These are phyloP conservation scores for Hygrocybe coccinea DNA, from an alignment of 768 basidiomycete species.

Conservation along the genomic window DNA sequence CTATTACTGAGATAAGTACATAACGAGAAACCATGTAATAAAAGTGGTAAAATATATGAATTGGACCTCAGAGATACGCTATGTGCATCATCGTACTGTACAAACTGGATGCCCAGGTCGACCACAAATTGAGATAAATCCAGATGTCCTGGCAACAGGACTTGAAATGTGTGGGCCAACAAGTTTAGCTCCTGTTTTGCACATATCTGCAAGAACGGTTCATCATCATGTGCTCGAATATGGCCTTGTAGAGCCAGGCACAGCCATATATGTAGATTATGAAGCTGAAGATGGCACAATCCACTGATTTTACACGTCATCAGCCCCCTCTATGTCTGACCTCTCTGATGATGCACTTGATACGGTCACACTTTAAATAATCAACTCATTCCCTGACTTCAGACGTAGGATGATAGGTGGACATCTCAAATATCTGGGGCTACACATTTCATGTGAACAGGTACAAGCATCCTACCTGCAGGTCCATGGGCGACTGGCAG, in stretches of 20 bases:
- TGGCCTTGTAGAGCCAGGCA: constrained; percentile 17
- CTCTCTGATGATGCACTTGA: constrained; percentile 24
- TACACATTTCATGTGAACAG: constrained; percentile 16
- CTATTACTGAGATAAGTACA: no score
- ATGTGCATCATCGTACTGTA: no score
- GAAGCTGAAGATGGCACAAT: constrained; percentile 13
- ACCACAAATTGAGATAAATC: constrained; percentile 26
- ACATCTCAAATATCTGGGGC: constrained; percentile 17
- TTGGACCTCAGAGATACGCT: no score
- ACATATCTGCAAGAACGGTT: constrained; percentile 12
- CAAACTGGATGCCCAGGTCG: constrained; percentile 16
- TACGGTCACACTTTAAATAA: constrained; percentile 12
- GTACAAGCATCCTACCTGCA: constrained; percentile 16
- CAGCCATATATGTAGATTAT: constrained; percentile 13
- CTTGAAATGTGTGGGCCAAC: constrained; percentile 19
- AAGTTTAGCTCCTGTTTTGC: constrained; percentile 11
- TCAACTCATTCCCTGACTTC: constrained; percentile 23
- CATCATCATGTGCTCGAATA: constrained; percentile 18
- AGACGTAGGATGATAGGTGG: constrained; percentile 25
- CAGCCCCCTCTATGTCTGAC: constrained; percentile 9
- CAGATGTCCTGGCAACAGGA: constrained; percentile 17
- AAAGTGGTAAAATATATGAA: no score
- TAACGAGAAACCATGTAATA: no score
- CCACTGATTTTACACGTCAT: constrained; percentile 6
- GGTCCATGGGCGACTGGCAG: constrained; percentile 19